A percentile compares a stretch with the other conserved stretches of the same genome.
Conservation (phyloP, 148 eudicot genomes). For the Rhododendron molle region DNA sequence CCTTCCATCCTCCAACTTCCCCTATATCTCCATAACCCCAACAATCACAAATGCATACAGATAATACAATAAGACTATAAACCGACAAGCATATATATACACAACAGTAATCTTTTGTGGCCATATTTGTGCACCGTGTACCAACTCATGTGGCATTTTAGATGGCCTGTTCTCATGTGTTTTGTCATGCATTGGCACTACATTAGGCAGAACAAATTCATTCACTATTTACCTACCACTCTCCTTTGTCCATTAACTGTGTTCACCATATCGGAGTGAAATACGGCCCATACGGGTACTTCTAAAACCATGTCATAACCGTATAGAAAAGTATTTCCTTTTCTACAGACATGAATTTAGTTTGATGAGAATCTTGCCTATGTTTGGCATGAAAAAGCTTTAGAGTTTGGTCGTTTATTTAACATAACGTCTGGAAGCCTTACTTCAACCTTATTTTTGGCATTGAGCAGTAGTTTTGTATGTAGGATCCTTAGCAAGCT, state of each 20-base stretch:
- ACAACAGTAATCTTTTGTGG: not conserved
- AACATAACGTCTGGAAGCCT: not conserved
- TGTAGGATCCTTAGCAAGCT: not conserved
- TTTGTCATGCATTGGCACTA: not conserved
- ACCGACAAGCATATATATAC: not conserved
- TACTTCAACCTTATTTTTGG: not conserved
- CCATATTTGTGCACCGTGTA: not conserved
- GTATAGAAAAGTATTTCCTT: not conserved
- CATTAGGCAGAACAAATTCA: not conserved
- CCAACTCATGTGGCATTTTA: not conserved
- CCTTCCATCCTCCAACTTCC: slow-evolving; percentile 80
- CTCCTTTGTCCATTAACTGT: not conserved
- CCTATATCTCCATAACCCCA: slow-evolving; percentile 35
- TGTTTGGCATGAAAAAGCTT: not conserved
- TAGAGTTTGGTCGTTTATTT: no score
- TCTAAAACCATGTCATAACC: not conserved
- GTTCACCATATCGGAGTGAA: not conserved
- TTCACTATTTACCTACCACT: not conserved
- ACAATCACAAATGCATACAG: not conserved
- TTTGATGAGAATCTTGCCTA: not conserved
- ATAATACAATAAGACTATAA: not conserved
- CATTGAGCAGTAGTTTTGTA: not conserved
- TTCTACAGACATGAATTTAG: not conserved
- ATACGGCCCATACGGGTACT: not conserved
- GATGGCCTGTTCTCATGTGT: not conserved